Evolutionary conservation across 139 green algal genomes (phyloP).

Genomic region (Trebouxia sp.): DNA sequence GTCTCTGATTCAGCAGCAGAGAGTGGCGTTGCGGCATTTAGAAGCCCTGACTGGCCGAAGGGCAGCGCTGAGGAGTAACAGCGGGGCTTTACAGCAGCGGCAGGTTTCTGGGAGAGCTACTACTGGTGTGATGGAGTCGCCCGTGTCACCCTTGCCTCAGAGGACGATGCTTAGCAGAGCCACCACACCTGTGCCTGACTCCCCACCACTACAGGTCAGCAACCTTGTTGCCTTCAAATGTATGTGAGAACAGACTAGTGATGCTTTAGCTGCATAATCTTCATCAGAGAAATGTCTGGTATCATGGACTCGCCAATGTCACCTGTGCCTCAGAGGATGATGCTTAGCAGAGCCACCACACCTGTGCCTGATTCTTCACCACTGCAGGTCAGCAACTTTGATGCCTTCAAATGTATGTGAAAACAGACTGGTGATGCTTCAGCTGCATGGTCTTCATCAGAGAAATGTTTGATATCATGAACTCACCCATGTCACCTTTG

Average conservation of each 20-base stretch:
- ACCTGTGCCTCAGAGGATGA: background rate
- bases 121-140: background rate
- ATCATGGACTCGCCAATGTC: background rate
- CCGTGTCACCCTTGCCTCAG: background rate
- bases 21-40: background rate
- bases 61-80: background rate
- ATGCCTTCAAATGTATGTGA: too few species aligned
- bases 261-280: too few species aligned
- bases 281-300: too few species aligned
- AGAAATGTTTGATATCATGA: background rate
- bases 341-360: slow-evolving; percentile 1
- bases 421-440: too few species aligned
- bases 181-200: background rate
- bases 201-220: background rate
- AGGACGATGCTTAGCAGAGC: background rate
- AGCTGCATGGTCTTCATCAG: too few species aligned
- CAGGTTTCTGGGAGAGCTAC: background rate
- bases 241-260: too few species aligned
- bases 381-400: background rate
- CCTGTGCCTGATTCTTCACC: background rate
- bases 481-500: background rate
- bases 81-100: background rate
- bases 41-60: slow-evolving; percentile 6
- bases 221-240: too few species aligned
- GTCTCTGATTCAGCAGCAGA: slow-evolving; percentile 9